phyloP scores from a whole-genome alignment of 2,329 filamentous ascomycete species.

The Blastomyces percursus region DNA sequence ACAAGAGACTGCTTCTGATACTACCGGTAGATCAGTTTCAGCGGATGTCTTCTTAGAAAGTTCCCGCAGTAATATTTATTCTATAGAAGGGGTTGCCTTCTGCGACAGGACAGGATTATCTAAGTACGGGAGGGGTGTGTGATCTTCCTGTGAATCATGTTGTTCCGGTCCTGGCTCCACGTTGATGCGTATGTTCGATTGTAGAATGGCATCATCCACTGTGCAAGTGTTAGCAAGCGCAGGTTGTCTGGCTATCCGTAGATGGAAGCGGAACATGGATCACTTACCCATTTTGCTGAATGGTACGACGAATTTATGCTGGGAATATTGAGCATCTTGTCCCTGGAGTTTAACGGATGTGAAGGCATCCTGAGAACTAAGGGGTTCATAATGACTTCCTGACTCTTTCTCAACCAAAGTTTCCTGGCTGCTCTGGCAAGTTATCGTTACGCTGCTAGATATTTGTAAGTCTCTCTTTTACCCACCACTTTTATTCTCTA shows the following conservation, averaged over 20 bases:
- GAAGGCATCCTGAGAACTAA: not conserved
- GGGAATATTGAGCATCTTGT: not conserved
- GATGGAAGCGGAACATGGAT: not conserved
- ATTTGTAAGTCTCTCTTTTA: not conserved
- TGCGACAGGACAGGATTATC: not conserved
- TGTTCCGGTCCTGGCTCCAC: not conserved
- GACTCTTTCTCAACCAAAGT: not conserved
- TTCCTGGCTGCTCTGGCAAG: not conserved
- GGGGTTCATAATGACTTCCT: not conserved
- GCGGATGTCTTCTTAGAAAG: not conserved
- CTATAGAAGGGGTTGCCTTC: not conserved
- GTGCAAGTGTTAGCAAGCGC: not conserved
- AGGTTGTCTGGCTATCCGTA: not conserved
- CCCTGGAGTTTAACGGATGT: not conserved
- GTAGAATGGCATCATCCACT: not conserved
- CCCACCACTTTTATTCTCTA: not conserved
- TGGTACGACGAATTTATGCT: conserved; percentile 23
- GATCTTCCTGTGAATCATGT: not conserved
- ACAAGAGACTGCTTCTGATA: not conserved
- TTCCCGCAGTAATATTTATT: not conserved
- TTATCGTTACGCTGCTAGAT: not conserved
- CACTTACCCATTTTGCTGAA: not conserved
- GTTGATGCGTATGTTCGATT: not conserved
- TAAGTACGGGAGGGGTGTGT: not conserved
- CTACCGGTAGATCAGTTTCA: not conserved